Evolutionary conservation across 139 green algal genomes (phyloP), one percentile per base, ranked within the genome.

Genomic region (Chlamydomonas eustigma): DNA sequence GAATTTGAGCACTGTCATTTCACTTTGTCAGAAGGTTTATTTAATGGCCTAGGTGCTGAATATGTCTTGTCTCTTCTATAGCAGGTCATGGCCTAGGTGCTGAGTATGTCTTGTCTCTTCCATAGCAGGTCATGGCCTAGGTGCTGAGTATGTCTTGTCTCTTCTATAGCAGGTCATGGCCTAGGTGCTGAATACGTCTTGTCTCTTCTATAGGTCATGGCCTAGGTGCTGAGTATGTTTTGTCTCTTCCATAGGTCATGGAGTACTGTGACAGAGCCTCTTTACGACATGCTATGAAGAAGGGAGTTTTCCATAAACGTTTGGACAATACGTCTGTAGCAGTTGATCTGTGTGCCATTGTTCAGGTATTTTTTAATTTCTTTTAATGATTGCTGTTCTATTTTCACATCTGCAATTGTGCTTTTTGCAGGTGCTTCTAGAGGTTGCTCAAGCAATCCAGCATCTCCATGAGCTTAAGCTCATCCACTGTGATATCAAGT

Each of bases 401-500:
- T 63, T 22, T 63, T 28, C 50, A 63, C 22, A 34, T 76, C 37
- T 64, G 8, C 28, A 18, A 6, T 38, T 69, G 28, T 69, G 28
- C 8, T 8, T 77, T 77, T n/a, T 77, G 50, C 82, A 87, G 80
- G 86, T 90, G 33, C 80, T 90, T 31, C 78, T 90, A n/a, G 86
- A 90, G 81, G 86, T 88, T 31, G 78, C 86, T 2, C 81, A 85
- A 35, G 84, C 82, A 50, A 86, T 90, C 52, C 82, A 88, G 81
- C 82, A 88, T 77, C 72, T 90, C 64, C 86, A 90, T 76, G 75
- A 74, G 33, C 81, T 88, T 51, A 86, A 90, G 79, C 83, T 90
- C 69, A 84, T 90, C 64, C 86, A 90, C 79, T 90, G 86, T 64
- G 86, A 90, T 77, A 88, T 90, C 86, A 90, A 90, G 82, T 68